Conservation (phyloP, 2,329 filamentous ascomycete species). For the Alternaria sp. region DNA sequence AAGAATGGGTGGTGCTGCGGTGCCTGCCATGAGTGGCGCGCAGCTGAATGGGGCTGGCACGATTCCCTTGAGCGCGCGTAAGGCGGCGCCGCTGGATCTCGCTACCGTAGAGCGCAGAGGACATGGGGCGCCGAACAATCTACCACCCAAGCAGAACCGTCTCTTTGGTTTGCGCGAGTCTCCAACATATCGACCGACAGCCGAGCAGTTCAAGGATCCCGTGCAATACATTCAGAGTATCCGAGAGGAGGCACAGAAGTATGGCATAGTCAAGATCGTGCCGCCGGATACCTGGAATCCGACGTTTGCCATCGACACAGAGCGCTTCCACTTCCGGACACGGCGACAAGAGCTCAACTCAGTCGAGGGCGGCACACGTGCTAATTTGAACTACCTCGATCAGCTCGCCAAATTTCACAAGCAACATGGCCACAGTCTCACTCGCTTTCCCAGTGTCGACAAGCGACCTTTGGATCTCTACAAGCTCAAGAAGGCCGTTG, state of each 20-base stretch:
- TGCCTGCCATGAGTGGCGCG: conserved; percentile 38
- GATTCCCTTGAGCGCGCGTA: conserved; percentile 68
- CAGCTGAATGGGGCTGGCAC: conserved; percentile 55
- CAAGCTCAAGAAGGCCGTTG: conserved; percentile 95
- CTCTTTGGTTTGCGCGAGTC: conserved; percentile 89
- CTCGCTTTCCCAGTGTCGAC: conserved; percentile 93
- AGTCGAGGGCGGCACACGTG: conserved; percentile 95
- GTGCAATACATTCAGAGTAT: conserved; percentile 95
- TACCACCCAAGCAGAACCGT: conserved; percentile 77
- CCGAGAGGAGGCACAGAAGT: conserved; percentile 81
- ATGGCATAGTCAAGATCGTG: conserved; percentile 94
- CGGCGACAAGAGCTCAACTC: conserved; percentile 97
- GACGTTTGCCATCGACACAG: conserved; percentile 93
- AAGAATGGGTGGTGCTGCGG: conserved; percentile 40
- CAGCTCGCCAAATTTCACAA: conserved; percentile 96
- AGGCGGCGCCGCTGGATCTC: conserved; percentile 77
- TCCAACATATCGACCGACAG: conserved; percentile 86
- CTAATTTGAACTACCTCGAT: conserved; percentile 95
- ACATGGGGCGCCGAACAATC: conserved; percentile 77
- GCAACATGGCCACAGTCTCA: conserved; percentile 92
- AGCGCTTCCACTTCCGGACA: conserved; percentile 97
- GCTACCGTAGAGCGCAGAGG: conserved; percentile 91
- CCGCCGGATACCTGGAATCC: conserved; percentile 95
- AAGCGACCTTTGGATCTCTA: conserved; percentile 97
- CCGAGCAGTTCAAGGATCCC: conserved; percentile 94